Evolutionary conservation across 2,329 filamentous ascomycete genomes (phyloP).

Genomic region (Alternaria viburni): DNA sequence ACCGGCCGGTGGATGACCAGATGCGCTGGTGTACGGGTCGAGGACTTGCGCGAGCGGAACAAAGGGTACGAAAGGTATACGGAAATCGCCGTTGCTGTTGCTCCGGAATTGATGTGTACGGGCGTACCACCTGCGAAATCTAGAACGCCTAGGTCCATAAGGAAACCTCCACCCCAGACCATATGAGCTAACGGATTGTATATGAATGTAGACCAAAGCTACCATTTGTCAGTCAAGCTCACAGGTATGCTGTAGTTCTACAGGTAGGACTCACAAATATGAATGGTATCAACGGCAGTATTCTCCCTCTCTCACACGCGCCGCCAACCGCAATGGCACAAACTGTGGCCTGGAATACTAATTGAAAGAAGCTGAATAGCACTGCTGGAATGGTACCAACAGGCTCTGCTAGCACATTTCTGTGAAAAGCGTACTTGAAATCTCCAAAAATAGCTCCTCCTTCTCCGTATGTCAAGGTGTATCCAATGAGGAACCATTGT

Average conservation of each 20-base stretch:
- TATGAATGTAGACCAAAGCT: slow-evolving; percentile 59
- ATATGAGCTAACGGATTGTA: slow-evolving; percentile 58
- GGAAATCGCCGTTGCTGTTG: slow-evolving; percentile 54
- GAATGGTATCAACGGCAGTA: slow-evolving; percentile 57
- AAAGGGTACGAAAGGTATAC: slow-evolving; percentile 59
- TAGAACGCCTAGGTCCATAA: slow-evolving; percentile 53
- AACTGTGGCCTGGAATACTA: slow-evolving; percentile 59
- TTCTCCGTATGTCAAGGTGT: slow-evolving; percentile 58
- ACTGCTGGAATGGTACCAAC: slow-evolving; percentile 59
- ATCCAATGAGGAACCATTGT: slow-evolving; percentile 59
- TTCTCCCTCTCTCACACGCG: slow-evolving; percentile 55
- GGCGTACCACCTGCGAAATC: slow-evolving; percentile 57
- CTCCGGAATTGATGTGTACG: slow-evolving; percentile 46
- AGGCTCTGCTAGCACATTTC: slow-evolving; percentile 55
- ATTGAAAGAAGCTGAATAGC: slow-evolving; percentile 60
- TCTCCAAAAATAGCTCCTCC: slow-evolving; percentile 55
- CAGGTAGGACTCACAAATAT: slow-evolving; percentile 47
- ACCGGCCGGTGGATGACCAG: slow-evolving; percentile 56
- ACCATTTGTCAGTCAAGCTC: not conserved
- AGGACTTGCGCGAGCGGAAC: slow-evolving; percentile 55
- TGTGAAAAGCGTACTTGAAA: slow-evolving; percentile 55
- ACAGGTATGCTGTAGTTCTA: not conserved
- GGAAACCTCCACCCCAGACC: slow-evolving; percentile 57
- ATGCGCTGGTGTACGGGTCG: slow-evolving; percentile 54
- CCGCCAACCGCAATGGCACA: slow-evolving; percentile 60